Evolutionary conservation across 1,284 basidiomycete species (phyloP), one percentile per base, ranked within the genome.

Genomic region (Somion occarium): DNA sequence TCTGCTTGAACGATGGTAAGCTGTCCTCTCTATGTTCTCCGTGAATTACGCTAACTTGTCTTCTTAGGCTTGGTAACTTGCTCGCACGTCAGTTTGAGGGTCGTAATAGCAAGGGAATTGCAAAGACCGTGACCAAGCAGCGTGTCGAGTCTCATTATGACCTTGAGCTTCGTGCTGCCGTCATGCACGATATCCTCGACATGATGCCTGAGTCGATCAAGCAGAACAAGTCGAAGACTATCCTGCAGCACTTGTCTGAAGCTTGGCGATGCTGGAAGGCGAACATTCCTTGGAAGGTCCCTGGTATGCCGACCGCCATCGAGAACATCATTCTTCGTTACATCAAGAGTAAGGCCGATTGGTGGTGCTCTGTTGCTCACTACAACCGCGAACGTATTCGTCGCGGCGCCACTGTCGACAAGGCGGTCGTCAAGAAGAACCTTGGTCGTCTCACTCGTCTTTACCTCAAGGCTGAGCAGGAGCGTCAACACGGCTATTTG

Each of bases 171-270:
- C 89, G 97, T 56, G 97, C 97, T 0, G 94, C 95, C 48, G 96
- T 99, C 61, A 98, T 99, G 95, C 96, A 98, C 72, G 96, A 99
- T 71, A 98, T 99, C 59, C 78, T 97, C 56, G 93, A 94, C 70
- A 92, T 92, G 93, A 98, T 98, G 96, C 97, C 97, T 1, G 97
- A 98, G 72, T 93, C 91, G 3, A 93, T 99, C 75, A 97, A 97
- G 71, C 93, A 94, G 70, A 98, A 98, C 77, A 98, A 99, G 78
- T 87, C 93, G 43, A 99, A 99, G 79, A 99, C 97, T 15, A 99
- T 99, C 61, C 67, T 99, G 64, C 94, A 98, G 69, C 97, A 99
- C 68, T 72, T 99, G 56, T 96, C 93, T 1, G 97, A 99, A 69
- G 96, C 95, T 7, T 99, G 96, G 95, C 82, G 95, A 61, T 95